Conservation (phyloP, 2,329 filamentous ascomycete genomes). For the Grosmannia serpens region DNA sequence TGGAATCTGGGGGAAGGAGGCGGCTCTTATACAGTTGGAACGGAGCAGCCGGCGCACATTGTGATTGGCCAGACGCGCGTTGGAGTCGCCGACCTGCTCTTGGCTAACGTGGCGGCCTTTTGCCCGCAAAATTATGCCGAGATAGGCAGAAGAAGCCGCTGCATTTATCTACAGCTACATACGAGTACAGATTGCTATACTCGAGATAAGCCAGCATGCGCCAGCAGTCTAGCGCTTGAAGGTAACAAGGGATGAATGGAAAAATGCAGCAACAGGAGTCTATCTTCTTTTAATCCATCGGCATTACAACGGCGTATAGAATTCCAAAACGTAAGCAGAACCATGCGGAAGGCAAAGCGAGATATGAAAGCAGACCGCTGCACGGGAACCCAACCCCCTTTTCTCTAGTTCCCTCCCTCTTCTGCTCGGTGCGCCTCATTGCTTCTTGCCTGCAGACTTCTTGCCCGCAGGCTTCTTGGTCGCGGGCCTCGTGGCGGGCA, state of each 20-base stretch:
- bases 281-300: neutral
- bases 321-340: neutral
- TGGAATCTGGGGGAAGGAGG: neutral
- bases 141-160: neutral
- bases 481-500: conserved; percentile 18
- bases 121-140: neutral
- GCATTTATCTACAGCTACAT: neutral
- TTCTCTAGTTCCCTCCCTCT: neutral
- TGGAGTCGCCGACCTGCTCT: neutral
- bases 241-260: neutral
- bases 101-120: neutral
- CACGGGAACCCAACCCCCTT: neutral
- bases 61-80: neutral
- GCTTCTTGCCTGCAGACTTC: conserved; percentile 1
- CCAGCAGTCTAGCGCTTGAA: neutral
- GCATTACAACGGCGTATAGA: neutral
- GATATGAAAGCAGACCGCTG: neutral
- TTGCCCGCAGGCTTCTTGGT: neutral
- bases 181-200: neutral
- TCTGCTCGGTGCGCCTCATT: neutral
- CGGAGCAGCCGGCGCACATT: neutral
- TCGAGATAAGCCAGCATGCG: neutral
- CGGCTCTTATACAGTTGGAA: neutral
- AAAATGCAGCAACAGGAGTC: neutral
- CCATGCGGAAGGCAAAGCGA: neutral